Percentiles rank a stretch among this genome's conserved stretches.
Evolutionary conservation across 2,329 filamentous ascomycete genomes (phyloP).

Genomic region (Aureobasidium namibiae): DNA sequence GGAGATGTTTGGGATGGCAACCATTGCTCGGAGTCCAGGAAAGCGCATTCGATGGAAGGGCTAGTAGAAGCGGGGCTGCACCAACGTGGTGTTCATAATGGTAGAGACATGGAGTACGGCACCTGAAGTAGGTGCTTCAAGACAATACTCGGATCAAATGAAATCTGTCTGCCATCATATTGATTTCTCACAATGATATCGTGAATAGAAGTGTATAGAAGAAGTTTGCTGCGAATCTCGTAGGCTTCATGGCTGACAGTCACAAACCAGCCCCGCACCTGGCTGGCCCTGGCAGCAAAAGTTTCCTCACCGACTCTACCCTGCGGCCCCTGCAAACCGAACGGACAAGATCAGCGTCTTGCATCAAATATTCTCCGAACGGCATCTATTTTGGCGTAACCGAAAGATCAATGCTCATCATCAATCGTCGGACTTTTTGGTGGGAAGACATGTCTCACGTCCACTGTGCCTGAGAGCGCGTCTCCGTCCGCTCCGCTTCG

Average conservation of each 20-base stretch:
- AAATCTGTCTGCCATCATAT: background rate
- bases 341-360: slow-evolving; percentile 10
- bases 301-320: background rate
- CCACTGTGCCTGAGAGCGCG: background rate
- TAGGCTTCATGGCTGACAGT: background rate
- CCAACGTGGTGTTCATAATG: slow-evolving; percentile 5
- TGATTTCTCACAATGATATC: background rate
- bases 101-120: background rate
- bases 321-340: slow-evolving; percentile 3
- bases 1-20: background rate
- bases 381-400: slow-evolving; percentile 6
- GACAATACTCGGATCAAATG: background rate
- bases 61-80: background rate
- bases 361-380: slow-evolving; percentile 7
- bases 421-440: slow-evolving; percentile 4
- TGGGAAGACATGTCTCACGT: background rate
- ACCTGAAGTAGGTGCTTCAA: background rate
- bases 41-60: background rate
- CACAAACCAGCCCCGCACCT: slow-evolving; percentile 1
- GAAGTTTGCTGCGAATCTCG: background rate
- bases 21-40: slow-evolving; percentile 10
- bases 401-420: slow-evolving; percentile 11
- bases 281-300: slow-evolving; percentile 1
- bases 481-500: slow-evolving; percentile 9
- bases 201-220: background rate